Evolutionary conservation across 176 grass and related monocot species (phyloP).

Genomic region (Bolboschoenus planiculmis): DNA sequence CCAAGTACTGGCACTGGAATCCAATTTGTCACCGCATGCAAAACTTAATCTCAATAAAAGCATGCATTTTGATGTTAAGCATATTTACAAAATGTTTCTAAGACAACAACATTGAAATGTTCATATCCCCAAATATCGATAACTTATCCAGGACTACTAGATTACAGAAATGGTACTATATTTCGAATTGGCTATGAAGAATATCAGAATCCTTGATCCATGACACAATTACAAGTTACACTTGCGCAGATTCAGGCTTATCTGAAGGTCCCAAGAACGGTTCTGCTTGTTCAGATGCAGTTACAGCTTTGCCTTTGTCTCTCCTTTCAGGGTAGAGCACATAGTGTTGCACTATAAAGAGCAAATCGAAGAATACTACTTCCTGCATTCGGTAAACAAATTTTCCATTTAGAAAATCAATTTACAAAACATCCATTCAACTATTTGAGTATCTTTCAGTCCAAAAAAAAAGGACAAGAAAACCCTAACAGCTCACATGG

Average conservation of each 20-base stretch:
- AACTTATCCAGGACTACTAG: background rate
- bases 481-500: background rate
- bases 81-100: background rate
- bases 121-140: background rate
- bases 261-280: constrained; percentile 56
- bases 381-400: constrained; percentile 41
- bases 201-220: background rate
- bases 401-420: background rate
- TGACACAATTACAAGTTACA: constrained; percentile 54
- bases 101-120: background rate
- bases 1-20: background rate
- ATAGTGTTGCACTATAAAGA: constrained; percentile 96
- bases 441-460: background rate
- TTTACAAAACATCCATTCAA: background rate
- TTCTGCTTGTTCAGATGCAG: constrained; percentile 49
- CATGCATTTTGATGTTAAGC: background rate
- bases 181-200: background rate
- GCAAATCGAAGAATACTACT: constrained; percentile 64
- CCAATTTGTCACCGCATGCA: background rate
- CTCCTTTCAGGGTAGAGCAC: constrained; percentile 64
- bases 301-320: constrained; percentile 43
- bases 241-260: constrained; percentile 67
- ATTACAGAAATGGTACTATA: background rate
- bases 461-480: background rate
- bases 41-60: background rate